Conservation (phyloP, 345 rosid species). For the Lagerstroemia speciosa region DNA sequence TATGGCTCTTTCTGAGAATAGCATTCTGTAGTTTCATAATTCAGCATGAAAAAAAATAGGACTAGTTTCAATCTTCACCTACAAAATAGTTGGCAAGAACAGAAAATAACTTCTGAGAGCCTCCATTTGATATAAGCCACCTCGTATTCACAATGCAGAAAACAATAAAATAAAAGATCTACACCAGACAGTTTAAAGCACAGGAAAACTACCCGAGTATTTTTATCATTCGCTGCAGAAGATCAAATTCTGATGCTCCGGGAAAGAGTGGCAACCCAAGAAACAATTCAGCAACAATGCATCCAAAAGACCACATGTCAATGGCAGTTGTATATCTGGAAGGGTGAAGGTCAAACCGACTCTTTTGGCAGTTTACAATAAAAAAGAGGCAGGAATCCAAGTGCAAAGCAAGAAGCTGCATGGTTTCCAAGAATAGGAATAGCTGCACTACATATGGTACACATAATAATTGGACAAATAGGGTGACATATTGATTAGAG, state of each 20-base stretch:
- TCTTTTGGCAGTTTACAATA: not conserved
- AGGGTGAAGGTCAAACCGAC: constrained; percentile 29
- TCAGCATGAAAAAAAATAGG: not conserved
- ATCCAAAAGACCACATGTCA: constrained; percentile 99
- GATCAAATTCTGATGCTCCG: constrained; percentile 98
- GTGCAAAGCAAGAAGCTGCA: not conserved
- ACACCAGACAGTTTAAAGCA: too few relatives aligned
- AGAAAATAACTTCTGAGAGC: not conserved
- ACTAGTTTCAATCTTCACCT: not conserved
- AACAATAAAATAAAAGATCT: too few relatives aligned
- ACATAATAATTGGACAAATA: too few relatives aligned
- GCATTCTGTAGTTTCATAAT: not conserved
- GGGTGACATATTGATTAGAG: constrained; percentile 17
- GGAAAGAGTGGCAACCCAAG: constrained; percentile 96
- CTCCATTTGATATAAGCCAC: not conserved
- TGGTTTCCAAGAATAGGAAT: not conserved
- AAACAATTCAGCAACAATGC: constrained; percentile 96
- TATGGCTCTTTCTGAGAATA: not conserved
- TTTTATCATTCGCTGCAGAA: constrained; percentile 79
- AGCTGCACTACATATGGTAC: too few relatives aligned
- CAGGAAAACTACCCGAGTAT: constrained; percentile 95
- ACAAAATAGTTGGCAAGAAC: not conserved
- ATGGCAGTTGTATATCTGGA: constrained; percentile 87
- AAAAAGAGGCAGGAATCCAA: not conserved
- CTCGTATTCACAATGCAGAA: too few relatives aligned